A percentile compares a stretch with the other conserved stretches of the same genome.
phyloP scores from a whole-genome alignment of 768 basidiomycete species.

The Naganishia friedmannii region DNA sequence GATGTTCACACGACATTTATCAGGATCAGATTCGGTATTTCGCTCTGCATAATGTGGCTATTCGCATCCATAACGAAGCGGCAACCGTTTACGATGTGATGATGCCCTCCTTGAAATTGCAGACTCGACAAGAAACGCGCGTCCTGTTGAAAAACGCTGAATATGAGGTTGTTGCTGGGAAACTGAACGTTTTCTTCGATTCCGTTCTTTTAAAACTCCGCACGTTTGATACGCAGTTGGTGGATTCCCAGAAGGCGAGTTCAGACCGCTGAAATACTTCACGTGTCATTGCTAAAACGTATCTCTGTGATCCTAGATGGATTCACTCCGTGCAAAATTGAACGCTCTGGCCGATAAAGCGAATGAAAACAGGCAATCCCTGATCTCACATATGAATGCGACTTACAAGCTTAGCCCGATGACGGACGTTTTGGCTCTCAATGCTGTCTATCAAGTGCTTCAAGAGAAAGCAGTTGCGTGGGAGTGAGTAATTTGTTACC shows the following conservation, averaged over 20 bases:
- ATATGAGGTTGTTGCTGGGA: slow-evolving; percentile 69
- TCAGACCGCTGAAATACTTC: background rate
- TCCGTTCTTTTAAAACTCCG: slow-evolving; percentile 53
- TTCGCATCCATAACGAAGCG: slow-evolving; percentile 78
- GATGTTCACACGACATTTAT: slow-evolving; percentile 91
- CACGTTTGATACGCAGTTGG: slow-evolving; percentile 46
- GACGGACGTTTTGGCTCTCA: slow-evolving; percentile 81
- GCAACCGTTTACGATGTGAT: slow-evolving; percentile 80
- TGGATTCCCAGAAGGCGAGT: slow-evolving; percentile 46
- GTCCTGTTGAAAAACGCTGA: slow-evolving; percentile 89
- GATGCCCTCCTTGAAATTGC: slow-evolving; percentile 81
- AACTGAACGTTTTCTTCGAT: slow-evolving; percentile 60
- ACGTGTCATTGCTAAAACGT: background rate
- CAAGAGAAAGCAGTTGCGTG: slow-evolving; percentile 96
- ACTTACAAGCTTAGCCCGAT: slow-evolving; percentile 77
- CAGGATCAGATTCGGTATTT: slow-evolving; percentile 90
- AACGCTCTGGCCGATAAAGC: slow-evolving; percentile 65
- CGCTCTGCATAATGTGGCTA: slow-evolving; percentile 59
- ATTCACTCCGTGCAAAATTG: slow-evolving; percentile 39
- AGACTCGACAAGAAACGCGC: slow-evolving; percentile 79
- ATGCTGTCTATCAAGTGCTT: slow-evolving; percentile 75
- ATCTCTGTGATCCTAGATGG: slow-evolving; percentile 27
- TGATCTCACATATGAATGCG: slow-evolving; percentile 64
- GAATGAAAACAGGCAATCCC: slow-evolving; percentile 54
- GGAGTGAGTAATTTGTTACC: slow-evolving; percentile 57